Evolutionary conservation across 306 rosid genomes (phyloP).

Genomic region (Cajanus cajan): DNA sequence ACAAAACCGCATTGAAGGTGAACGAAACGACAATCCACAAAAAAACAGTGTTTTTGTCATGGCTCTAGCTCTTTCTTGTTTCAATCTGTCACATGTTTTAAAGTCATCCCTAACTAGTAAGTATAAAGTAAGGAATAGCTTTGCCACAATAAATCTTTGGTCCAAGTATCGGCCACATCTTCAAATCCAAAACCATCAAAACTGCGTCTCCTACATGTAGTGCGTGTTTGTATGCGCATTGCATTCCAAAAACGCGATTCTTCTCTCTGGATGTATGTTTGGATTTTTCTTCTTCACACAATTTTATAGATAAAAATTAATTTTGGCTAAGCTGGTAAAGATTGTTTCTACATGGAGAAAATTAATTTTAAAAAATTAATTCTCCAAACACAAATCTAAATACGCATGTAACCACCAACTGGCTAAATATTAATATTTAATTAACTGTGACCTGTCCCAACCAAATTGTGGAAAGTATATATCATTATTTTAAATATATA

Average conservation of each 20-base stretch:
- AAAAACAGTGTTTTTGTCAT: not conserved
- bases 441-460: not conserved
- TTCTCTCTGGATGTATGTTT: too few relatives aligned
- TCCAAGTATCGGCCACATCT: constrained; percentile 19
- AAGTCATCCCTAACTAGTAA: not conserved
- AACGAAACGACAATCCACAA: not conserved
- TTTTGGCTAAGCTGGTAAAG: too few relatives aligned
- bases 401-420: not conserved
- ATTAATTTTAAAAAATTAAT: too few relatives aligned
- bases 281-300: too few relatives aligned
- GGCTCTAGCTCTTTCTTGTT: not conserved
- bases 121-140: not conserved
- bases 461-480: not conserved
- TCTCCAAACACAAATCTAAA: too few relatives aligned
- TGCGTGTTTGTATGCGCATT: too few relatives aligned
- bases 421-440: not conserved
- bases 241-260: too few relatives aligned
- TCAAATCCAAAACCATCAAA: constrained; percentile 8
- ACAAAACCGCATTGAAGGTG: not conserved
- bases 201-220: not conserved
- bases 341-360: too few relatives aligned
- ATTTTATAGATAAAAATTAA: too few relatives aligned
- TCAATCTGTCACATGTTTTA: constrained; percentile 16
- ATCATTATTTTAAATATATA: too few relatives aligned
- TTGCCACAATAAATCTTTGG: constrained; percentile 35